Base-by-base conservation (phyloP, 164 flowering plant genomes). In the Vitis rupestris region DNA sequence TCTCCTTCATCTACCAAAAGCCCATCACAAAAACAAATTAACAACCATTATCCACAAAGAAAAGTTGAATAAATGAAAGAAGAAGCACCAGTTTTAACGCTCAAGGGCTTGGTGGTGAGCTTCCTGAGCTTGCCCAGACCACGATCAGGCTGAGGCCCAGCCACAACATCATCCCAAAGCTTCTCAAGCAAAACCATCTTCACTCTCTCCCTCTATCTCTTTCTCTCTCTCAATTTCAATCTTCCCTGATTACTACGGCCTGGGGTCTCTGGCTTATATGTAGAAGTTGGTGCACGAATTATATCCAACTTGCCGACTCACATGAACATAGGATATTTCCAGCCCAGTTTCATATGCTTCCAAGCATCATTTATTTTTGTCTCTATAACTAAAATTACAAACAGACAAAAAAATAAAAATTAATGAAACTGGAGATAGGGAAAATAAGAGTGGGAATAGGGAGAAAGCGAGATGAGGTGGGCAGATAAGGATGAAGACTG, bases 161-260 rank as follows among this genome's bases (percentile, higher is more conserved):
- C 99, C 9, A 84, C 48, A 1, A 88, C 88, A 62, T 95, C 99
- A 61, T 95, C 99, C 99, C 99, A 95, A 4, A 95, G 86, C 71
- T 88, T 82, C 17, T 95, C 99, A 3, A 94, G 72, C 76, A 91
- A 72, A 63, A 83, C 90, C 93, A 86, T 87, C 27, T 80, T 73
- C 16, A 2, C 31, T 17, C 11, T 31, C 11, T 31, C 50, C 44
- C 50, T 55, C 44, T 69, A 27, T 66, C 17, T 62, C 31, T 66
- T 48, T 55, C 56, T 23, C 57, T 61, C 57, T 67, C 59, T 58
- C 47, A 23, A 23, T 23, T 23, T 23, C 50, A 13, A 11, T 9
- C 23, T 10, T 27, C 5, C 15, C 12, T 12, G 7, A 27, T 2
- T 4, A 5, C 16, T 2, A 37, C 0, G 44, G 44, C 44, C 44